A percentile compares a stretch with the other conserved stretches of the same genome.
These are phyloP conservation scores for Ceratobasidium sp. DNA, from an alignment of 1,284 basidiomycete species.

Conservation along the genomic window DNA sequence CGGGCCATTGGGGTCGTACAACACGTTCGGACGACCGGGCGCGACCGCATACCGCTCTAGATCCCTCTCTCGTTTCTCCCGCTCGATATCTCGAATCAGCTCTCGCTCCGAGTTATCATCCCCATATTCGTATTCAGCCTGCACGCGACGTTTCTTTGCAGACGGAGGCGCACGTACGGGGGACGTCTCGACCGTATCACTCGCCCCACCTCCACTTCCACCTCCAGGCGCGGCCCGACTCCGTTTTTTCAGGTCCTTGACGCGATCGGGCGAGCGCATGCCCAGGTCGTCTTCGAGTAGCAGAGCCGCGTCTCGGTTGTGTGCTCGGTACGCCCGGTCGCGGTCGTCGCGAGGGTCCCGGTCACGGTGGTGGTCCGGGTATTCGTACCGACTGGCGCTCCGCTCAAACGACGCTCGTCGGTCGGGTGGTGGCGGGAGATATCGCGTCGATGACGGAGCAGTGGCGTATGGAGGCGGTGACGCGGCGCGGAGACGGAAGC, in stretches of 20 bases:
- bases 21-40: neutral
- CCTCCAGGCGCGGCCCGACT: neutral
- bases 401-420: slow-evolving; percentile 27
- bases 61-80: neutral
- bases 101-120: neutral
- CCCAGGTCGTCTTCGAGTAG: slow-evolving; percentile 43
- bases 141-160: slow-evolving; percentile 31
- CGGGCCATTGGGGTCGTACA: slow-evolving; percentile 37
- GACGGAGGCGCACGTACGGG: slow-evolving; percentile 27
- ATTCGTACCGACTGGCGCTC: neutral
- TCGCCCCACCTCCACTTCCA: no score
- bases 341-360: slow-evolving; percentile 4
- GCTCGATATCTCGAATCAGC: neutral
- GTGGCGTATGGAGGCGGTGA: slow-evolving; percentile 23
- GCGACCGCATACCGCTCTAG: neutral
- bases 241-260: slow-evolving; percentile 40
- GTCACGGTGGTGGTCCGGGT: neutral
- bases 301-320: slow-evolving; percentile 42
- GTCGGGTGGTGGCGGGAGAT: slow-evolving; percentile 16
- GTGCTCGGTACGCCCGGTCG: slow-evolving; percentile 26
- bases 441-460: neutral
- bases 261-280: slow-evolving; percentile 41
- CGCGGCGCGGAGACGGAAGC: slow-evolving; percentile 39
- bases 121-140: slow-evolving; percentile 5
- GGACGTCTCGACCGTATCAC: neutral